phyloP scores from a whole-genome alignment of 2,329 filamentous ascomycete species.

The Xylariaceae sp. region DNA sequence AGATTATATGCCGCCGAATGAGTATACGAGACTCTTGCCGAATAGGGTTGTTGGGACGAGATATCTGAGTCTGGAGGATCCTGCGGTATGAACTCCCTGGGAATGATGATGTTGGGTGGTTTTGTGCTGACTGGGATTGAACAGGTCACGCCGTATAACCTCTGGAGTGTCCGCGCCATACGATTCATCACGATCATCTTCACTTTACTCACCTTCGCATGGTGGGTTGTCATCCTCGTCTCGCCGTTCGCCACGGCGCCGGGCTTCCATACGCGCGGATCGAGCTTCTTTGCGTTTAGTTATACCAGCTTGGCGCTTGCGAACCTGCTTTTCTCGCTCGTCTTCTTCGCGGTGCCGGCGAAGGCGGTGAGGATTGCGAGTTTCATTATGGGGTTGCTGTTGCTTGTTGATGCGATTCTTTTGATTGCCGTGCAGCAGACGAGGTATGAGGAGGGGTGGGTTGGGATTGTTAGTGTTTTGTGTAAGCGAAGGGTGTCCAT shows the following conservation, averaged over 20 bases:
- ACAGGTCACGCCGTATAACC: slow-evolving; percentile 67
- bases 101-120: not conserved
- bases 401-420: slow-evolving; percentile 72
- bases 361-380: slow-evolving; percentile 70
- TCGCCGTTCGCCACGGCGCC: slow-evolving; percentile 88
- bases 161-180: slow-evolving; percentile 81
- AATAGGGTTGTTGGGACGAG: slow-evolving; percentile 54
- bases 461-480: slow-evolving; percentile 77
- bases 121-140: slow-evolving; percentile 15
- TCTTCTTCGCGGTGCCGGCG: slow-evolving; percentile 86
- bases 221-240: slow-evolving; percentile 88
- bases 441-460: slow-evolving; percentile 81
- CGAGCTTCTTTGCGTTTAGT: slow-evolving; percentile 85
- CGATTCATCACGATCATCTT: slow-evolving; percentile 75
- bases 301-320: slow-evolving; percentile 74
- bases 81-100: slow-evolving; percentile 55
- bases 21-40: slow-evolving; percentile 63
- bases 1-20: slow-evolving; percentile 35
- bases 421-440: slow-evolving; percentile 70
- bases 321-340: slow-evolving; percentile 67
- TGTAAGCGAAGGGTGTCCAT: slow-evolving; percentile 39
- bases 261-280: slow-evolving; percentile 76
- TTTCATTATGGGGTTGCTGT: slow-evolving; percentile 58
- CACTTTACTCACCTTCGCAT: slow-evolving; percentile 70
- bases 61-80: slow-evolving; percentile 73